These are phyloP conservation scores for Eucalyptus curtisii DNA, from an alignment of 345 rosid species.

Conservation along the genomic window DNA sequence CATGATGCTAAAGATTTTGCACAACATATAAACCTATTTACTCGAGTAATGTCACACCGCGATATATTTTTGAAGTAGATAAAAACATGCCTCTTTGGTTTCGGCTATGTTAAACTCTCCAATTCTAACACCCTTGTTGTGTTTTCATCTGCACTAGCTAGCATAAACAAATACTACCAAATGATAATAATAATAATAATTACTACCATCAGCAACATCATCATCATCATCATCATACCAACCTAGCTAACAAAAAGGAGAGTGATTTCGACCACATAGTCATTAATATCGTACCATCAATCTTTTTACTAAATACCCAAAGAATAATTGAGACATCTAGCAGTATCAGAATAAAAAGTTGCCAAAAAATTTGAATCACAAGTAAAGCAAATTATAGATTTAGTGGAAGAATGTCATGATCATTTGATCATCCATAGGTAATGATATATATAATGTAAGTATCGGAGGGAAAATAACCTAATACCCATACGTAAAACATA, in stretches of 20 bases:
- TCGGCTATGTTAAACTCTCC: not conserved
- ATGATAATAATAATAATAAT: too few species aligned
- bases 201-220: too few species aligned
- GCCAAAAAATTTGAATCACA: not conserved
- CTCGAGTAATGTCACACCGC: fast-evolving
- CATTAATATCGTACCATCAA: not conserved
- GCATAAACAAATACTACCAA: too few species aligned
- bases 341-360: not conserved
- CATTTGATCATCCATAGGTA: not conserved
- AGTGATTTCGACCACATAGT: not conserved
- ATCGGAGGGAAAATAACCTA: not conserved
- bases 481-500: not conserved
- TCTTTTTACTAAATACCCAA: not conserved
- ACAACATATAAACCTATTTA: not conserved
- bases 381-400: not conserved
- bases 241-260: too few species aligned
- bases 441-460: not conserved
- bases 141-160: too few species aligned
- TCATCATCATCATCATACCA: too few species aligned
- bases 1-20: not conserved
- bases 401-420: not conserved
- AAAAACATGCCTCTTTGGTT: not conserved
- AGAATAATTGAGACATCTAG: not conserved
- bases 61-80: not conserved
- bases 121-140: not conserved